These are phyloP conservation scores for Cryptosporidium xiaoi DNA, from an alignment of 169 alveolate species.

Conservation along the genomic window DNA sequence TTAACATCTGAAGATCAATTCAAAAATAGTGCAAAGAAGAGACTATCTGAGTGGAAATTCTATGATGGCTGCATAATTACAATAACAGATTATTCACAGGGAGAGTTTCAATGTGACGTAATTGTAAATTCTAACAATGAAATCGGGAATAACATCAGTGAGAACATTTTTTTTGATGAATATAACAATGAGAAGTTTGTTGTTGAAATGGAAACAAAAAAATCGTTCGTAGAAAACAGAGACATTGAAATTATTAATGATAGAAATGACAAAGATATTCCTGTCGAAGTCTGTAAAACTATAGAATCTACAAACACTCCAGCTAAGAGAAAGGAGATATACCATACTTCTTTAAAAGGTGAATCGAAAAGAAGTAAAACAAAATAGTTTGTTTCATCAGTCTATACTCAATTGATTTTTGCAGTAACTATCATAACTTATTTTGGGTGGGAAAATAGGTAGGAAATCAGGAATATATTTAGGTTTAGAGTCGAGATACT, in stretches of 20 bases:
- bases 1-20: conserved; percentile 22
- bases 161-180: conserved; percentile 1
- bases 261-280: background rate
- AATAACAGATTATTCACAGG: conserved; percentile 49
- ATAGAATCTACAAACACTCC: background rate
- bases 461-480: conserved; percentile 68
- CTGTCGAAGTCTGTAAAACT: background rate
- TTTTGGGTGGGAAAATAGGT: conserved; percentile 67
- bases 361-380: conserved; percentile 4
- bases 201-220: conserved; percentile 3
- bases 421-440: conserved; percentile 6
- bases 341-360: background rate
- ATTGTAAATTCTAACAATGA: background rate
- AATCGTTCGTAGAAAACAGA: background rate
- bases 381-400: background rate
- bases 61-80: conserved; percentile 24
- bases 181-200: conserved; percentile 7
- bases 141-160: background rate
- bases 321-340: background rate
- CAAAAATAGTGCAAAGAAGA: background rate
- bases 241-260: background rate
- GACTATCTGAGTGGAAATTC: conserved; percentile 42
- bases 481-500: conserved; percentile 33
- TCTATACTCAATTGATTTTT: background rate
- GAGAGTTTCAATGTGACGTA: conserved; percentile 60